These are phyloP conservation scores for Phytophthora hybrid DNA, from an alignment of 352 stramenopile genomes.

Conservation along the genomic window DNA sequence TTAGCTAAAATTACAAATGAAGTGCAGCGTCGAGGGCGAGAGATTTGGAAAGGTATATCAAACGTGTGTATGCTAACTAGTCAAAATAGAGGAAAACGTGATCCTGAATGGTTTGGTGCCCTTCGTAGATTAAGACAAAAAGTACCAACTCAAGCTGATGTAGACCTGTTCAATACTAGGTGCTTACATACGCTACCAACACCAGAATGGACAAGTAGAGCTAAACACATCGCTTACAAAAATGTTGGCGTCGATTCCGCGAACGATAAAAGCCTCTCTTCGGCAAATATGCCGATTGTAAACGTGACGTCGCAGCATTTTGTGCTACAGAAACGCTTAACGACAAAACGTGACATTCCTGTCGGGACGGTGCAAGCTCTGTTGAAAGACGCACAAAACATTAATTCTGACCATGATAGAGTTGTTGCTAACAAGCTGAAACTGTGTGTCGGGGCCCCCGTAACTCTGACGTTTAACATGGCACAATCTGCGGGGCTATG, in stretches of 20 bases:
- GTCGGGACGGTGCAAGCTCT: neutral
- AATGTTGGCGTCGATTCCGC: neutral
- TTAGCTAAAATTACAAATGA: neutral
- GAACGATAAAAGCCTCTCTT: neutral
- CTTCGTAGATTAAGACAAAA: neutral
- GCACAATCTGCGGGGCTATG: neutral
- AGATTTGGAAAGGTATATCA: neutral
- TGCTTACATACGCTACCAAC: neutral
- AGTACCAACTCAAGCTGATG: neutral
- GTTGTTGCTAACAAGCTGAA: neutral
- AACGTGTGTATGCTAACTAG: neutral
- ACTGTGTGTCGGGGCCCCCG: neutral
- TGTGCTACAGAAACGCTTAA: neutral
- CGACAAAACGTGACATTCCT: conserved; percentile 1
- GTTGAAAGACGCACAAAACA: neutral
- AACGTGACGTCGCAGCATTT: neutral
- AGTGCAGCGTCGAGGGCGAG: neutral
- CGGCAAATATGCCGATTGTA: neutral
- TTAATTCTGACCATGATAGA: neutral
- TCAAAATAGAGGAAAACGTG: neutral
- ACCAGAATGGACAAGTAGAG: neutral
- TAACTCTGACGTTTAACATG: neutral
- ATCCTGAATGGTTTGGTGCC: neutral
- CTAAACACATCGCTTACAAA: neutral
- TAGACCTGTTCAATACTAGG: neutral